Conservation (phyloP, 257 asterid genomes). For the Solanum etuberosum region DNA sequence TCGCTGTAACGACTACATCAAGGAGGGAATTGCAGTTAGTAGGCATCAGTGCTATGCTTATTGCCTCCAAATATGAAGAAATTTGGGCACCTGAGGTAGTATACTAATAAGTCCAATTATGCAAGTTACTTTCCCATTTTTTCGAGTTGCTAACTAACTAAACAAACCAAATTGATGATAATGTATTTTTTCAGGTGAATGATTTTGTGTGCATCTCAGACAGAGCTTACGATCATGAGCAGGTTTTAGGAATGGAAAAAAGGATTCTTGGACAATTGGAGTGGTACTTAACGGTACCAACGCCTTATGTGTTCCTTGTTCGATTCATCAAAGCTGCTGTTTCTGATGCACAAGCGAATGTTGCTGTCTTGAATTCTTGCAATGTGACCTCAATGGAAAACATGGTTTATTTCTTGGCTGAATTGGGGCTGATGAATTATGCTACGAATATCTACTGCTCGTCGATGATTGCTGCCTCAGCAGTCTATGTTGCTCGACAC, state of each 20-base stretch:
- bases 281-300: slow-evolving; percentile 79
- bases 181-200: slow-evolving; percentile 33
- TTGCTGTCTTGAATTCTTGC: neutral
- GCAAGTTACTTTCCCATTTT: neutral
- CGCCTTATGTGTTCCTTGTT: slow-evolving; percentile 71
- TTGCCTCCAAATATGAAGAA: slow-evolving; percentile 91
- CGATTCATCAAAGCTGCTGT: slow-evolving; percentile 73
- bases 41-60: slow-evolving; percentile 72
- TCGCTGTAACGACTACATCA: slow-evolving; percentile 25
- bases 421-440: slow-evolving; percentile 82
- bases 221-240: slow-evolving; percentile 36
- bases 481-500: slow-evolving; percentile 75
- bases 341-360: slow-evolving; percentile 33
- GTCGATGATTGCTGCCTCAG: slow-evolving; percentile 87
- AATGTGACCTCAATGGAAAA: slow-evolving; percentile 38
- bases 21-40: slow-evolving; percentile 75
- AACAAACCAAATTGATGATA: neutral
- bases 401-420: slow-evolving; percentile 58
- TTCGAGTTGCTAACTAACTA: neutral
- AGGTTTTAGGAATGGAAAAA: slow-evolving; percentile 69
- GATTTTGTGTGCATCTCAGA: slow-evolving; percentile 75
- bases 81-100: slow-evolving; percentile 98
- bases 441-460: slow-evolving; percentile 47
- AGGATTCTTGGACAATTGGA: slow-evolving; percentile 55
- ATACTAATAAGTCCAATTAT: neutral